A percentile compares a stretch with the other conserved stretches of the same genome.
phyloP scores from a whole-genome alignment of 2,329 filamentous ascomycete genomes.

The Colletotrichum brevisporum region DNA sequence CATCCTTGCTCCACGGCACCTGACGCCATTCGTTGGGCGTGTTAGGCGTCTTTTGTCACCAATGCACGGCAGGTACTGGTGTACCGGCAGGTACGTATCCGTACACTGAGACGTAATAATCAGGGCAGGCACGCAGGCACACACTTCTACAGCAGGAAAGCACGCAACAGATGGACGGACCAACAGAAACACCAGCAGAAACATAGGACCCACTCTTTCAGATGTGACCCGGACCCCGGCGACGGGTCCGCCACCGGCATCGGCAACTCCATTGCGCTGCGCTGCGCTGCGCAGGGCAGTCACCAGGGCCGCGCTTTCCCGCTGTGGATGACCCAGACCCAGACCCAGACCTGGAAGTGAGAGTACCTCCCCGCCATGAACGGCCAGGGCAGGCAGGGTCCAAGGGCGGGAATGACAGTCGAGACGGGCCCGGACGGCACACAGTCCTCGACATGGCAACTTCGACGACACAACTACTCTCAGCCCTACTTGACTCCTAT shows the following conservation, averaged over 20 bases:
- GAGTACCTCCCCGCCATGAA: no score
- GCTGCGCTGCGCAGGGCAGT: neutral
- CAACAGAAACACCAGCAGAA: conserved; percentile 25
- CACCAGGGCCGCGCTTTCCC: conserved; percentile 29
- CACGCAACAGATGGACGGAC: conserved; percentile 15
- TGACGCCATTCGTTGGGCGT: neutral
- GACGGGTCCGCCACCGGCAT: conserved; percentile 28
- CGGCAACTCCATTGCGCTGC: neutral
- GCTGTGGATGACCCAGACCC: conserved; percentile 6
- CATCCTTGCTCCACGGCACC: neutral
- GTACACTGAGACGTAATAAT: no score
- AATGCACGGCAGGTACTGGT: neutral
- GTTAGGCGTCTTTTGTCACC: neutral
- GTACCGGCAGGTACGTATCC: neutral
- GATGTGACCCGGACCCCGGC: conserved; percentile 27
- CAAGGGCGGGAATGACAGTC: conserved; percentile 16
- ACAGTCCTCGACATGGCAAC: neutral
- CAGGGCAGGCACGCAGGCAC: no score
- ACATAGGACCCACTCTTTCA: conserved; percentile 13
- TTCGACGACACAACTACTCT: neutral
- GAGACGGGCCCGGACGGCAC: conserved; percentile 11
- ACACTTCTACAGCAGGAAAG: neutral
- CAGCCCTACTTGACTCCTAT: neutral
- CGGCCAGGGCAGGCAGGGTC: conserved; percentile 3
- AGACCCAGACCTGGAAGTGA: neutral